Evolutionary conservation across 139 green algal species (phyloP).

Genomic region (Chlorella sp.): DNA sequence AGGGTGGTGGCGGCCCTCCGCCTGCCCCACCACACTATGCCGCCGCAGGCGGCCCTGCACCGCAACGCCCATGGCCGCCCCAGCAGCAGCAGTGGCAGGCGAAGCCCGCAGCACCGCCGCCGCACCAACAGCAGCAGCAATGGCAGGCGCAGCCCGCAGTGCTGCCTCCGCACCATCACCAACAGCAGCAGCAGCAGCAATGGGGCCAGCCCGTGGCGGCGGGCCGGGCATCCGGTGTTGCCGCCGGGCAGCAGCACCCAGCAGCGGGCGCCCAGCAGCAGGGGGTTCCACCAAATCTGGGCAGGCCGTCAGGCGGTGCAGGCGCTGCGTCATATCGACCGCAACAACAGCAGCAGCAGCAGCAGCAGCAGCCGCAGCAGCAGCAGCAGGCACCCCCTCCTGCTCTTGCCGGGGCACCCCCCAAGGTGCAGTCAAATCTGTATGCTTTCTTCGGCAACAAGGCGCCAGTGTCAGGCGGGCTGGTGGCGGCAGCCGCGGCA

Average conservation of each 20-base stretch:
- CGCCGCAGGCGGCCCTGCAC: background rate
- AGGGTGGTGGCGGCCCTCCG: background rate
- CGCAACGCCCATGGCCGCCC: background rate
- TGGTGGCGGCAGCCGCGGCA: background rate
- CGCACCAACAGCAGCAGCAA: slow-evolving; percentile 12
- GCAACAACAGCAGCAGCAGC: background rate
- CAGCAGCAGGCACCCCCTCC: background rate
- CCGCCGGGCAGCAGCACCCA: too few species aligned
- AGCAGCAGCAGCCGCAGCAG: slow-evolving; percentile 4
- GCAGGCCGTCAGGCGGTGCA: too few species aligned
- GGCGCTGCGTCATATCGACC: background rate
- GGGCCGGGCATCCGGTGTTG: too few species aligned
- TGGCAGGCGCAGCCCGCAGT: background rate
- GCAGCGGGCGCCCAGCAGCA: too few species aligned
- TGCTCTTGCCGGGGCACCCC: background rate
- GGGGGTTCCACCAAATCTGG: too few species aligned
- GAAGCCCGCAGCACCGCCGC: background rate
- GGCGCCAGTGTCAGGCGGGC: background rate
- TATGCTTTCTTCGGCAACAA: background rate
- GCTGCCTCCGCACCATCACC: background rate
- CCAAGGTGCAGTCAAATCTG: background rate
- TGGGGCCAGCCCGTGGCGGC: too few species aligned
- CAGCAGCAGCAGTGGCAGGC: slow-evolving; percentile 8
- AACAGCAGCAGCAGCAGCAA: background rate
- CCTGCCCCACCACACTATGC: slow-evolving; percentile 6